Percentiles rank a stretch among this genome's conserved stretches.
phyloP scores from a whole-genome alignment of 257 asterid genomes.

The Cruciata laevipes region DNA sequence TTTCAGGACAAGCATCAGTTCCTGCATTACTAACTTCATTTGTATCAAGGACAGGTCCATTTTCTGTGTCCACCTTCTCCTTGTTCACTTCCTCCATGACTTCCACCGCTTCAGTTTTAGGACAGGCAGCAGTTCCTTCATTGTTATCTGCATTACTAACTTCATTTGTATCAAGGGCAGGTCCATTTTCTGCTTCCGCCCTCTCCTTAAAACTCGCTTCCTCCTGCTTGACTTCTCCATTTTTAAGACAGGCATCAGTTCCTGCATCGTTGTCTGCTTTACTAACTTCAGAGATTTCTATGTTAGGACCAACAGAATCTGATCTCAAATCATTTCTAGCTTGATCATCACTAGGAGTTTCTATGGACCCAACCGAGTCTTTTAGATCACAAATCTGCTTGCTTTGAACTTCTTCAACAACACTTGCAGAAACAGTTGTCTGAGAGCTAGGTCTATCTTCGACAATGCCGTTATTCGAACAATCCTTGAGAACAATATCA shows the following conservation, averaged over 20 bases:
- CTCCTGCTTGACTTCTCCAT: no score
- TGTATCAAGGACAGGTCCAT: slow-evolving; percentile 8
- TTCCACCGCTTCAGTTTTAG: background rate
- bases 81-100: background rate
- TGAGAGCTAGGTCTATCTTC: slow-evolving; percentile 7
- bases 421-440: slow-evolving; percentile 13
- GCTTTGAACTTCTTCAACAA: slow-evolving; percentile 1
- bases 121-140: background rate
- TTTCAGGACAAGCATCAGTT: background rate
- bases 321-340: background rate
- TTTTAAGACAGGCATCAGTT: slow-evolving; percentile 4
- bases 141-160: background rate
- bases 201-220: background rate
- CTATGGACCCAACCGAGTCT: slow-evolving; percentile 3
- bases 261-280: background rate
- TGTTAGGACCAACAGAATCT: background rate
- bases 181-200: slow-evolving; percentile 8
- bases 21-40: background rate
- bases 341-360: slow-evolving; percentile 15
- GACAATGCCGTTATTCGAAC: slow-evolving; percentile 2
- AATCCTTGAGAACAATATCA: slow-evolving; percentile 11
- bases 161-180: slow-evolving; percentile 1
- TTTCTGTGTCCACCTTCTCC: slow-evolving; percentile 1
- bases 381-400: slow-evolving; percentile 6
- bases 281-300: slow-evolving; percentile 1